Percentiles rank a stretch among this genome's conserved stretches.
Evolutionary conservation across 495 filamentous ascomycete species (phyloP).

Genomic region (Lasiosphaeriaceae sp.): DNA sequence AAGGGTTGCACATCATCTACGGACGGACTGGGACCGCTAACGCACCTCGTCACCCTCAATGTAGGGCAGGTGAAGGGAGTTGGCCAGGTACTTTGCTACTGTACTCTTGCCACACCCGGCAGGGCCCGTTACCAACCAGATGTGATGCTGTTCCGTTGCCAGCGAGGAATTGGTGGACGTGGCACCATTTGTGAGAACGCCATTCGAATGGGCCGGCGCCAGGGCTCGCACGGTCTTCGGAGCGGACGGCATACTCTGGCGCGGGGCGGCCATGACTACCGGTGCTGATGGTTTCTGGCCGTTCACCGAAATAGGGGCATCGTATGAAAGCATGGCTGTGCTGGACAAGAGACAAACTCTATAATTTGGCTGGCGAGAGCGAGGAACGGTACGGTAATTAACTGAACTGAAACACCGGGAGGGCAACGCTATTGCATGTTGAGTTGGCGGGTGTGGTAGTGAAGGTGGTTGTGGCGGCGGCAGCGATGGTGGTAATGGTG

Average conservation of each 20-base stretch:
- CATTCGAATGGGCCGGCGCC: slow-evolving; percentile 23
- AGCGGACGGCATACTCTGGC: slow-evolving; percentile 31
- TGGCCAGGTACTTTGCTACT: slow-evolving; percentile 73
- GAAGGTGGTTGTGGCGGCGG: background rate
- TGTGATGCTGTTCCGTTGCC: slow-evolving; percentile 64
- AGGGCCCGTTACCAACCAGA: slow-evolving; percentile 97
- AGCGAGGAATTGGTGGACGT: slow-evolving; percentile 23
- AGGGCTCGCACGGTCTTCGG: slow-evolving; percentile 30
- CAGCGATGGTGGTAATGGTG: background rate
- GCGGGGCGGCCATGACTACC: slow-evolving; percentile 28
- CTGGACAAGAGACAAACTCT: background rate
- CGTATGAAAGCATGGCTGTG: slow-evolving; percentile 40
- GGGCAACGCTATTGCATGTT: slow-evolving; percentile 15
- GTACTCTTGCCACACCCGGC: slow-evolving; percentile 97
- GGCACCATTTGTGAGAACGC: slow-evolving; percentile 18
- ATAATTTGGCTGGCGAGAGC: background rate
- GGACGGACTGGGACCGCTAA: slow-evolving; percentile 14
- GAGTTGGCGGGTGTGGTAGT: background rate
- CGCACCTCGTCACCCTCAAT: slow-evolving; percentile 95
- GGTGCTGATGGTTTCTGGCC: slow-evolving; percentile 29
- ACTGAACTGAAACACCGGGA: background rate
- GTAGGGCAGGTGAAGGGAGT: slow-evolving; percentile 69
- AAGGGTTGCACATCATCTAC: slow-evolving; percentile 1
- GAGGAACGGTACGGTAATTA: background rate
- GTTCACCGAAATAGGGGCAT: slow-evolving; percentile 34